Evolutionary conservation across 768 basidiomycete genomes (phyloP).

Genomic region (Naganishia randhawae): DNA sequence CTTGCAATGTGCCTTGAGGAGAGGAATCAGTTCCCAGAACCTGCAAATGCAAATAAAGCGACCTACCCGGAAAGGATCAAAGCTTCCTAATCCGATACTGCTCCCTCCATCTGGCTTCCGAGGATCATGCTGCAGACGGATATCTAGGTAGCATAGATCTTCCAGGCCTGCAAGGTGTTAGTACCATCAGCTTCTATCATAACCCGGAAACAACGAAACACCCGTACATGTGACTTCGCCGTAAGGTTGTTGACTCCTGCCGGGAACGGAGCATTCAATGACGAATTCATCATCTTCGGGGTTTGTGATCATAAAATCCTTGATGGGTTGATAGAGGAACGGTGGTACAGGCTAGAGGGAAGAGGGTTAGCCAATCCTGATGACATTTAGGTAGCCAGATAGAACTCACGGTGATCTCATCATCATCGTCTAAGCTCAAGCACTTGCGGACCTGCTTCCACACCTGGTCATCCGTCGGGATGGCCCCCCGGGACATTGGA

Average conservation of each 20-base stretch:
- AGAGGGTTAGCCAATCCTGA: background rate
- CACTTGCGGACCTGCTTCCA: conserved; percentile 2
- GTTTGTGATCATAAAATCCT: background rate
- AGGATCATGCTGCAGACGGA: background rate
- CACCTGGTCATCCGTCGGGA: conserved; percentile 7
- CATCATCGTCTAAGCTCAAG: conserved; percentile 18
- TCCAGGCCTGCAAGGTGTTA: conserved; percentile 19
- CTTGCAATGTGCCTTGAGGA: background rate
- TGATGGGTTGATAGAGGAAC: conserved; percentile 13
- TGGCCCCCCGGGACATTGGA: background rate
- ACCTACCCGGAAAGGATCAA: conserved; percentile 9
- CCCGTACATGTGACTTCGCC: conserved; percentile 24
- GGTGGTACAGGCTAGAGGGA: conserved; percentile 17
- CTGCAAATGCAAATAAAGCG: background rate
- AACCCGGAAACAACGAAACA: background rate
- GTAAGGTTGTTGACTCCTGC: conserved; percentile 1
- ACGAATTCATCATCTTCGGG: conserved; percentile 23
- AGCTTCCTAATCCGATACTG: conserved; percentile 16
- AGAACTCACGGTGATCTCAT: conserved; percentile 17
- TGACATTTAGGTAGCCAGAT: background rate
- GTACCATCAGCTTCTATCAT: background rate
- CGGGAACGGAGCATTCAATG: conserved; percentile 18
- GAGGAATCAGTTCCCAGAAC: background rate
- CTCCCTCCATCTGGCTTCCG: conserved; percentile 20
- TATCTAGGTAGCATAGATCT: conserved; percentile 17